A percentile compares a stretch with the other conserved stretches of the same genome.
phyloP scores from a whole-genome alignment of 1,284 basidiomycete genomes.

The Anthracocystis panici-leucophaei region DNA sequence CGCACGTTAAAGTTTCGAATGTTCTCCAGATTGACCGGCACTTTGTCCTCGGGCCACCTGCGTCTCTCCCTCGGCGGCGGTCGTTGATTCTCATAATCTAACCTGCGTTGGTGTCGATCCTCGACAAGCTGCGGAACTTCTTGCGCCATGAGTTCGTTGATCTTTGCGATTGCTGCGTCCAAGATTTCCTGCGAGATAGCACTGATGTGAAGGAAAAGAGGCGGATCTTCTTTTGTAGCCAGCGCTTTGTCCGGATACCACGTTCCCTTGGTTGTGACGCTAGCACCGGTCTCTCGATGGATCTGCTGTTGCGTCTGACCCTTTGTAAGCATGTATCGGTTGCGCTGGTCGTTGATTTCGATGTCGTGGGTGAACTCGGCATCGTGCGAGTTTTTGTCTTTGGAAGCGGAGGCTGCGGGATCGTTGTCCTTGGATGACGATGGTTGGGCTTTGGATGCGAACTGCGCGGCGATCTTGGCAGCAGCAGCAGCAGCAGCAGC shows the following conservation, averaged over 20 bases:
- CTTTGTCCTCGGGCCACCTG: constrained; percentile 64
- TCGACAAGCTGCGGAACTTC: constrained; percentile 71
- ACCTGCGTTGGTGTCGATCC: constrained; percentile 57
- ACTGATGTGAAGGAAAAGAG: constrained; percentile 92
- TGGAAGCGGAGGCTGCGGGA: constrained; percentile 46
- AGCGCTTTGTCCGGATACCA: constrained; percentile 76
- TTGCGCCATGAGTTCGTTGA: constrained; percentile 89
- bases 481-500: constrained; percentile 59
- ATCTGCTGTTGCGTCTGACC: constrained; percentile 91
- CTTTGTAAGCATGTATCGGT: constrained; percentile 94
- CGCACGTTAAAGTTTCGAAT: constrained; percentile 97
- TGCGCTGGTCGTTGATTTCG: constrained; percentile 96
- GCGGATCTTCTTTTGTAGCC: constrained; percentile 70
- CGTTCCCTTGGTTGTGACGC: constrained; percentile 74
- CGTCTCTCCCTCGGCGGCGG: constrained; percentile 47
- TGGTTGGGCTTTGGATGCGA: constrained; percentile 29
- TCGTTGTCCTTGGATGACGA: constrained; percentile 71
- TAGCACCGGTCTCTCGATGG: constrained; percentile 69
- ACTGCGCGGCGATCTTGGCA: constrained; percentile 64
- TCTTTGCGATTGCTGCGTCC: constrained; percentile 80
- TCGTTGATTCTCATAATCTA: constrained; percentile 55
- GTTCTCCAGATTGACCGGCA: constrained; percentile 83
- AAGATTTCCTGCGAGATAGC: constrained; percentile 84
- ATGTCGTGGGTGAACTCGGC: constrained; percentile 90
- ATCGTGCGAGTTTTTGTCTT: constrained; percentile 78